Conservation (phyloP, 768 basidiomycete species). For the Rhodotorula diobovata region DNA sequence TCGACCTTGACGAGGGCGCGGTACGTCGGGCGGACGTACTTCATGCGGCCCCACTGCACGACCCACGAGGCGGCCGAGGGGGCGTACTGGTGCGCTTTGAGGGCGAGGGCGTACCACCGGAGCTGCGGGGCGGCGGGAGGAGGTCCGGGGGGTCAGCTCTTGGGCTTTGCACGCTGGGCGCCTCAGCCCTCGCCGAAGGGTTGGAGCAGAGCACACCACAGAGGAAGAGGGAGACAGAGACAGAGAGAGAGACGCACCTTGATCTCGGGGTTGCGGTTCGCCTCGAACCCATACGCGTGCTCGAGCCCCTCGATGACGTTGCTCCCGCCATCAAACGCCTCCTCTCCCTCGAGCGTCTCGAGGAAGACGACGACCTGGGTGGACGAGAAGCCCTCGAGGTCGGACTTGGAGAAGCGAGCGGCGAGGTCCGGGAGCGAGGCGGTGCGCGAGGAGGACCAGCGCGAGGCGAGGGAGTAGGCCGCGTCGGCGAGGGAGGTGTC, state of each 20-base stretch:
- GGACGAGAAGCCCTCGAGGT: slow-evolving; percentile 44
- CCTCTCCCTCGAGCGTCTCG: slow-evolving; percentile 43
- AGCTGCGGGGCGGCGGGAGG: slow-evolving; percentile 29
- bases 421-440: slow-evolving; percentile 18
- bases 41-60: slow-evolving; percentile 6
- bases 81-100: slow-evolving; percentile 47
- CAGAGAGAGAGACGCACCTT: slow-evolving; percentile 32
- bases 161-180: no score
- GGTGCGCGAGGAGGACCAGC: slow-evolving; percentile 45
- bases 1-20: slow-evolving; percentile 45
- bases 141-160: no score
- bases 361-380: slow-evolving; percentile 51
- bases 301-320: slow-evolving; percentile 29
- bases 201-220: no score
- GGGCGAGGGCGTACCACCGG: slow-evolving; percentile 30
- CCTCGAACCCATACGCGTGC: slow-evolving; percentile 45
- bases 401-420: slow-evolving; percentile 43
- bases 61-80: slow-evolving; percentile 43
- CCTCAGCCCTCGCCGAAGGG: no score
- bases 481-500: slow-evolving; percentile 42
- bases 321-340: slow-evolving; percentile 20
- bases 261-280: slow-evolving; percentile 48
- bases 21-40: slow-evolving; percentile 10
- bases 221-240: background rate
- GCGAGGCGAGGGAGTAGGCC: slow-evolving; percentile 46